phyloP scores from a whole-genome alignment of 179 eudicot genomes.

The Beta lomatogona region DNA sequence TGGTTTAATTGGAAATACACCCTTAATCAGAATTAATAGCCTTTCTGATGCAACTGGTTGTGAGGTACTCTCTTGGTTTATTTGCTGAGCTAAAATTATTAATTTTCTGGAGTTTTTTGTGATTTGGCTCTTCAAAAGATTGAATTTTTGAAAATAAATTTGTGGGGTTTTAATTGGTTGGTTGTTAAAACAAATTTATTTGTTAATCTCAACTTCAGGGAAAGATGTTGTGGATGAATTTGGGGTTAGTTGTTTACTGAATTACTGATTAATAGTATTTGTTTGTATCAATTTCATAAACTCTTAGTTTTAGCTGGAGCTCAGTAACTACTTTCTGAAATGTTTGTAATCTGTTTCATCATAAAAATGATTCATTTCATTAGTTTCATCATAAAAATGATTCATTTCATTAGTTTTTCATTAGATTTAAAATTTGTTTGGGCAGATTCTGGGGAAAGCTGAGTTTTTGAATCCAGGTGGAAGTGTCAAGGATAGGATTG shows the following conservation, averaged over 20 bases:
- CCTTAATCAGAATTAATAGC: constrained; percentile 81
- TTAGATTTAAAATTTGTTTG: no score
- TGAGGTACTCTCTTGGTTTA: constrained; percentile 29
- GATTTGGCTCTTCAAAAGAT: background rate
- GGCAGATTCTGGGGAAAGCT: constrained; percentile 91
- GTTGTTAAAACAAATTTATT: background rate
- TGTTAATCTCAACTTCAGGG: background rate
- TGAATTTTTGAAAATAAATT: background rate
- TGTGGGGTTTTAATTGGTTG: constrained; percentile 16
- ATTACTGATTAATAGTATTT: no score
- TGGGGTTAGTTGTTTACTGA: no score
- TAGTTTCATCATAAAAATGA: no score
- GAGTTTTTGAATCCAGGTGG: constrained; percentile 98
- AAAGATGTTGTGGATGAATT: background rate
- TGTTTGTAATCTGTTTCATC: no score
- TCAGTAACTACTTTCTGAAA: no score
- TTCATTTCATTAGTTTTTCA: no score
- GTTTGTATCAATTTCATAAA: no score
- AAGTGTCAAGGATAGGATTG: constrained; percentile 95
- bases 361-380: no score
- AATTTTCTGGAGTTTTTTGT: background rate
- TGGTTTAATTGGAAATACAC: constrained; percentile 87
- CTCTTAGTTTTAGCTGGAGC: no score
- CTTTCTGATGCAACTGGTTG: constrained; percentile 94
- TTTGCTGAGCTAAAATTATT: background rate